These are phyloP conservation scores for Rhizopogon rudus DNA, from an alignment of 768 basidiomycete genomes.

Conservation along the genomic window DNA sequence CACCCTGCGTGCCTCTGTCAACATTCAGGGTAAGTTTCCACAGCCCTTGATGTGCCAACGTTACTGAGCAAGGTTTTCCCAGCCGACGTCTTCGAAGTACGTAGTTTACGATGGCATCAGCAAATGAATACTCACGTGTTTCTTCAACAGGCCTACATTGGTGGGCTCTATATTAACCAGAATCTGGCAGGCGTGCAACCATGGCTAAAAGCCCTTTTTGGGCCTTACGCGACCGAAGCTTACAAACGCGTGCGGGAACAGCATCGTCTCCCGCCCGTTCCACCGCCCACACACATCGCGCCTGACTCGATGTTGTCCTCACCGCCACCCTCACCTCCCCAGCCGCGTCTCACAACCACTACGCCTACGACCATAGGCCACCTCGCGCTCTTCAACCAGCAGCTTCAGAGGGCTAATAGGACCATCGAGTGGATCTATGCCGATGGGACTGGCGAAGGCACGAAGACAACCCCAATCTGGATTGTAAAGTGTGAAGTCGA, in stretches of 20 bases:
- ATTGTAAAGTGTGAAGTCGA: constrained; percentile 59
- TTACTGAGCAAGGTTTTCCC: not conserved
- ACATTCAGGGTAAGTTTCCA: constrained; percentile 59
- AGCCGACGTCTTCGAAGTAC: constrained; percentile 81
- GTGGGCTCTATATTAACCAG: constrained; percentile 71
- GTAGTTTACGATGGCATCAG: not conserved
- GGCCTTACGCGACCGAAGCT: constrained; percentile 56
- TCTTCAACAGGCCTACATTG: constrained; percentile 62
- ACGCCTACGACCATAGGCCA: constrained; percentile 46
- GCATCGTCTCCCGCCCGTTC: constrained; percentile 55
- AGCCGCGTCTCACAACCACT: constrained; percentile 8
- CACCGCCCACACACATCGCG: constrained; percentile 11
- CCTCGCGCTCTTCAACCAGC: constrained; percentile 78
- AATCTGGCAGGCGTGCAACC: constrained; percentile 48
- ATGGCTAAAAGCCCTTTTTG: constrained; percentile 63
- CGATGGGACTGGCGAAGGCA: constrained; percentile 40
- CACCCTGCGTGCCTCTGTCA: constrained; percentile 59
- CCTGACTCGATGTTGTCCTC: not conserved
- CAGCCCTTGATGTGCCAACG: not conserved
- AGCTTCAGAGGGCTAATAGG: constrained; percentile 52
- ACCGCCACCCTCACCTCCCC: constrained; percentile 8
- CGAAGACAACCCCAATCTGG: constrained; percentile 75
- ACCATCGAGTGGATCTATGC: constrained; percentile 70
- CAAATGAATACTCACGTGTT: not conserved
- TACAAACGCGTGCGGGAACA: constrained; percentile 62